Base-by-base conservation (phyloP, 139 green algal genomes). In the Pycnococcus provasolii region DNA sequence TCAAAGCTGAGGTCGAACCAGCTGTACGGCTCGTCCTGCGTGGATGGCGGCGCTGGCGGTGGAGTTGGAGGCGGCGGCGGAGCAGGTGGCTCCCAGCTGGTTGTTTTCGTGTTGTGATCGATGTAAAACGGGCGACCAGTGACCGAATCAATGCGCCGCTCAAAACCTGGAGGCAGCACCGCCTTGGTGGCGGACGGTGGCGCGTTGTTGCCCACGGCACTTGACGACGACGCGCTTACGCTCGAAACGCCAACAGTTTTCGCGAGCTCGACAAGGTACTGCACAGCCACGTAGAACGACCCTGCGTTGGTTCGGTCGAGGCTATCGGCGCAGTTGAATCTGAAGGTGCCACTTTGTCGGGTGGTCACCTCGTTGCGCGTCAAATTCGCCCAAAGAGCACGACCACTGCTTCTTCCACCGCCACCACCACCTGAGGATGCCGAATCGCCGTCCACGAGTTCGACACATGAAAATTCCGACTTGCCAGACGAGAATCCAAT, bases 291-390 rank as follows among this genome's bases (percentile, higher is more conserved):
- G 67, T 96, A 99, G 77, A 94, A 99, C 64, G 79, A 85, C 8
- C 89, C 91, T 3, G 94, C 87, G 70, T 99, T 99, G 50, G 93
- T 99, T 44, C 93, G 79, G 75, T 99, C 93, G 64, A 99, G 80
- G 1, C 85, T 95, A 80, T 99, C 93, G 0, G 93, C 93, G 58
- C 93, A 99, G 79, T 99, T 99, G 80, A 93, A 97, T 5, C 88
- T 74, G 59, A 94, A 67, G n/a, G 91, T 13, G 3, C 88, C 88
- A 0, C 37, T 41, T 79, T 94, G 87, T 58, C 79, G 72, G 8
- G 39, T 54, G 13, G 15, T 42, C 47, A 73, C 11, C 41, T 2
- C 58, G 60, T 52, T 45, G 42, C 53, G 45, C 9, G 60, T n/a
- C 7, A 42, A 57, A 15, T 62, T 39, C 83, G 81, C 94, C 2